Conservation (phyloP, 2,329 filamentous ascomycete species). For the Xylaria sp. region DNA sequence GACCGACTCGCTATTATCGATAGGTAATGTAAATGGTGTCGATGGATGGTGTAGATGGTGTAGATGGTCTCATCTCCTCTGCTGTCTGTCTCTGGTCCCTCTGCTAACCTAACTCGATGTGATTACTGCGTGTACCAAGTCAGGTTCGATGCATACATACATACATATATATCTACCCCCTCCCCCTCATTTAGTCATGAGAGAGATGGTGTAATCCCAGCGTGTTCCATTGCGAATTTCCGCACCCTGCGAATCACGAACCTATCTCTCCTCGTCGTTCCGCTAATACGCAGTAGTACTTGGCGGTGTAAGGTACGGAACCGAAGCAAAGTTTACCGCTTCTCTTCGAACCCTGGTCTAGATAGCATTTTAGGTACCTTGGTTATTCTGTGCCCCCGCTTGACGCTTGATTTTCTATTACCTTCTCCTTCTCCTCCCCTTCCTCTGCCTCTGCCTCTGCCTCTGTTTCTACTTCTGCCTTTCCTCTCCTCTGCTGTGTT, state of each 20-base stretch:
- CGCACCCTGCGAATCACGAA: neutral
- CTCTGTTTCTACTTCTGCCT: neutral
- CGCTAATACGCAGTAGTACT: neutral
- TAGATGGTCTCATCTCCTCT: neutral
- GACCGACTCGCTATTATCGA: slow-evolving; percentile 26
- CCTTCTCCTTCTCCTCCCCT: neutral
- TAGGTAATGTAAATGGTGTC: slow-evolving; percentile 8
- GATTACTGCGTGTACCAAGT: neutral
- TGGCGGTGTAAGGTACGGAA: slow-evolving; percentile 12
- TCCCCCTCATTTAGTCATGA: neutral
- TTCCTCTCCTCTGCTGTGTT: neutral
- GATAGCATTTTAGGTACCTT: neutral
- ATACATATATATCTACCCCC: no score
- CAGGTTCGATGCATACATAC: neutral
- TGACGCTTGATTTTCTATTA: neutral
- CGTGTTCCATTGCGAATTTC: neutral
- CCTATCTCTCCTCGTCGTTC: neutral
- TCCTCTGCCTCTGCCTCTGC: neutral
- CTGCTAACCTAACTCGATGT: neutral
- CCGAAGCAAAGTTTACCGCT: slow-evolving; percentile 5
- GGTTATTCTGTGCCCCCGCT: no score
- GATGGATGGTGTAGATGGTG: neutral
- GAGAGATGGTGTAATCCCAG: neutral
- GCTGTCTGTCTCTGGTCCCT: neutral
- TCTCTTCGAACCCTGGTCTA: slow-evolving; percentile 10